Percentiles rank a stretch among this genome's conserved stretches.
phyloP scores from a whole-genome alignment of 108 stramenopile genomes.

The Fragilariopsis cylindrus region DNA sequence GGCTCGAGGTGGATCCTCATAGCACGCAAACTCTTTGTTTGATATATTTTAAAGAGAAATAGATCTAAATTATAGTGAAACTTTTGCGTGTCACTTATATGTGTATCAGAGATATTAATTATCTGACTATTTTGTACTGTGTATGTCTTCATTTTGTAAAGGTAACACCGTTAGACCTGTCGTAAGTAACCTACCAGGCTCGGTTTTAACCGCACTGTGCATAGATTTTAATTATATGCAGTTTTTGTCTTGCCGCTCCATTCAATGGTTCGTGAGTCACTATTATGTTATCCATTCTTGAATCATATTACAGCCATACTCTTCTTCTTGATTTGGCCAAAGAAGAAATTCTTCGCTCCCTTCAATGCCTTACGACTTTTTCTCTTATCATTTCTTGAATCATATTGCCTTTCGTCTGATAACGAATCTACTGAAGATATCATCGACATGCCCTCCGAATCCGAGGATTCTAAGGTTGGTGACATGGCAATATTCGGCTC shows the following conservation, averaged over 20 bases:
- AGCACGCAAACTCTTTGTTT: too few species aligned
- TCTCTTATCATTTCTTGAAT: not conserved
- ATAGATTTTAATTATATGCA: too few species aligned
- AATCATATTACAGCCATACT: not conserved
- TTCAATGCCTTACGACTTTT: constrained; percentile 2
- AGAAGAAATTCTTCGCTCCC: constrained; percentile 21
- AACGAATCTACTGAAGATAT: not conserved
- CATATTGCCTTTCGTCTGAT: not conserved
- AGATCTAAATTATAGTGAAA: too few species aligned
- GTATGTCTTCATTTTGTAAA: too few species aligned
- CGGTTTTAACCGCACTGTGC: too few species aligned
- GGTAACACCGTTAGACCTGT: too few species aligned
- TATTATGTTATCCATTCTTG: not conserved
- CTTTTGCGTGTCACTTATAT: too few species aligned
- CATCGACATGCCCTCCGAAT: not conserved
- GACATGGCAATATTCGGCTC: not conserved
- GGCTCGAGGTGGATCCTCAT: not conserved
- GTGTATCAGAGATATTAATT: too few species aligned
- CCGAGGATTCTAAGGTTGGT: not conserved
- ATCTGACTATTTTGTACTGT: too few species aligned
- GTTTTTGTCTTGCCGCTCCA: too few species aligned
- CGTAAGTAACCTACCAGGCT: too few species aligned
- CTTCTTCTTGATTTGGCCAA: constrained; percentile 12
- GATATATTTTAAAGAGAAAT: too few species aligned
- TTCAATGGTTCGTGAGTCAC: not conserved